Conservation (phyloP, 805 yeast genomes). For the Candida michaelii region DNA sequence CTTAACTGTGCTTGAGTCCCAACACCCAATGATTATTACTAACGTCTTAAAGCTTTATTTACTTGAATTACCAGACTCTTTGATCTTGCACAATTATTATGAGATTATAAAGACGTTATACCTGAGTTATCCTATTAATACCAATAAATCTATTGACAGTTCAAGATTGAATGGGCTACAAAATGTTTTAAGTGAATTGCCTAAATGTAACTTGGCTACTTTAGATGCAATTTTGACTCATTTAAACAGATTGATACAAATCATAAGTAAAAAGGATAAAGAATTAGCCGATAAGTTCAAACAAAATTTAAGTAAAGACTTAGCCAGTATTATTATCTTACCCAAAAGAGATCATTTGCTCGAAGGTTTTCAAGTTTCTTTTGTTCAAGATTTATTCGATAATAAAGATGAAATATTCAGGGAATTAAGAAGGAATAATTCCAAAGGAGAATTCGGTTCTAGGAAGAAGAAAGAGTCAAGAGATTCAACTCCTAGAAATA, state of each 20-base stretch:
- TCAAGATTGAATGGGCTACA: constrained; percentile 61
- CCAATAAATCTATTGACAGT: constrained; percentile 30
- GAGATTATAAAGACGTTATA: constrained; percentile 72
- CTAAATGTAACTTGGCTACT: constrained; percentile 73
- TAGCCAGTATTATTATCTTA: constrained; percentile 25
- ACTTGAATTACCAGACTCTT: constrained; percentile 76
- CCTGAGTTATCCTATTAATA: constrained; percentile 33
- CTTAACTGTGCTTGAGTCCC: constrained; percentile 32
- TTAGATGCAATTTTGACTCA: constrained; percentile 79
- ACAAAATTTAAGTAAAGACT: constrained; percentile 59
- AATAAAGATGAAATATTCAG: constrained; percentile 64
- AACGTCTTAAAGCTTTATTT: constrained; percentile 70
- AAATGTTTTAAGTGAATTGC: constrained; percentile 63
- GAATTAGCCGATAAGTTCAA: constrained; percentile 38
- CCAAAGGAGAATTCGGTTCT: constrained; percentile 10
- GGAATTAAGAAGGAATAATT: constrained; percentile 49
- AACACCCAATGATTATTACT: constrained; percentile 60
- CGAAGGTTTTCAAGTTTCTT: constrained; percentile 57
- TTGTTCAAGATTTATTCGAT: constrained; percentile 61
- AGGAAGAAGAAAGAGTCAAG: background rate
- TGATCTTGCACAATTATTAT: constrained; percentile 62
- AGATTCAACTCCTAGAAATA: constrained; percentile 9
- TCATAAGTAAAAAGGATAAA: constrained; percentile 42
- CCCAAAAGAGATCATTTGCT: constrained; percentile 31
- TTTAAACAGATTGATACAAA: constrained; percentile 58